A percentile compares a stretch with the other conserved stretches of the same genome.
phyloP scores from a whole-genome alignment of 345 rosid genomes.

The Durio zibethinus region DNA sequence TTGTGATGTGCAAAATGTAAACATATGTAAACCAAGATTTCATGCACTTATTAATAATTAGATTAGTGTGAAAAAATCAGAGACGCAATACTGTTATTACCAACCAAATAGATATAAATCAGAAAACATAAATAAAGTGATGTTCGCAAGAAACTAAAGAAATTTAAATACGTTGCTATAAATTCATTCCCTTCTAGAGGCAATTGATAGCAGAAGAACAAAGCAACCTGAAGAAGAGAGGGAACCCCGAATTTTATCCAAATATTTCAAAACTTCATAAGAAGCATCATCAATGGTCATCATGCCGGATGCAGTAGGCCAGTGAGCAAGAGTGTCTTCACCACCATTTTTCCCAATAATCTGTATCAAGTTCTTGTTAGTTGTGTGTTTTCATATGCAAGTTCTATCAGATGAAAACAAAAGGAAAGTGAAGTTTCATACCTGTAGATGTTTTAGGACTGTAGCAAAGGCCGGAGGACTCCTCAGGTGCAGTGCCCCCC shows the following conservation, averaged over 20 bases:
- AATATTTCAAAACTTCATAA: conserved; percentile 71
- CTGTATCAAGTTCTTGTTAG: conserved; percentile 37
- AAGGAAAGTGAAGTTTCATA: conserved; percentile 22
- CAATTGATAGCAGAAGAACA: conserved; percentile 4
- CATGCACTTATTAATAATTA: neutral
- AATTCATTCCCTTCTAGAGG: neutral
- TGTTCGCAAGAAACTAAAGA: neutral
- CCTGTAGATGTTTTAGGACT: conserved; percentile 88
- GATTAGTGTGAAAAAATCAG: neutral
- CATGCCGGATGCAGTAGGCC: conserved; percentile 77
- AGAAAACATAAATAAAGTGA: neutral
- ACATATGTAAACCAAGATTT: neutral
- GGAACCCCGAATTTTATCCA: conserved; percentile 75
- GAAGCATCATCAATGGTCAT: conserved; percentile 74
- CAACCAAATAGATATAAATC: neutral
- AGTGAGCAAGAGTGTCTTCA: conserved; percentile 94
- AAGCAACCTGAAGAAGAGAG: conserved; percentile 74
- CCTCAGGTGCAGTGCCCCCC: conserved; percentile 73
- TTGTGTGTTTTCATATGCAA: conserved; percentile 6
- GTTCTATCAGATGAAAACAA: neutral
- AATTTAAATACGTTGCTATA: neutral
- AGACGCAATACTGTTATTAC: neutral
- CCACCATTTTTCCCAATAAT: conserved; percentile 80
- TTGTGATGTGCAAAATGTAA: neutral
- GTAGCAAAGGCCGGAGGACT: conserved; percentile 83